Evolutionary conservation across 2,329 filamentous ascomycete genomes (phyloP), one percentile per base, ranked within the genome.

Genomic region (Pezicula rhizophila): DNA sequence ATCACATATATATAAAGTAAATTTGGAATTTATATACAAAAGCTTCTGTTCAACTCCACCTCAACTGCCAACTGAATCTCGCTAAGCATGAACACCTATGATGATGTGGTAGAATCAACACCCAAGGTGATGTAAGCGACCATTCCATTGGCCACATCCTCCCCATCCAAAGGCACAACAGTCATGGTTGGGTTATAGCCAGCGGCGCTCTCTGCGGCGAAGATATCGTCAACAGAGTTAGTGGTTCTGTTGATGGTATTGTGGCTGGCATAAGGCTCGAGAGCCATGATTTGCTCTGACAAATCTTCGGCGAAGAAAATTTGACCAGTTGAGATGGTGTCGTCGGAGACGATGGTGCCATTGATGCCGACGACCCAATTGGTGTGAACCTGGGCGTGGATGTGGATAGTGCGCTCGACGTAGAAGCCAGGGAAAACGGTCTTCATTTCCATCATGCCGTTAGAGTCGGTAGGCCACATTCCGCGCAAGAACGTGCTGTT

Each of bases 301-400:
- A 85, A 72, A 52, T 71, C 68, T 61, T 84, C 76, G 62, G 82
- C 78, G 60, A 82, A 80, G 71, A 80, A 85, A 46, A 82, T 62
- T 61, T 85, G 81, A n/a, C 81, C 80, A 33, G 84, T 73, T 37
- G 57, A 61, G 14, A 75, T 73, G 48, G 77, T 72, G 46, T 66
- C 69, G 33, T 71, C 70, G 51, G 70, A 74, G 37, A 66, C 64
- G 53, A 80, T 74, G 48, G 74, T 75, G 61, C 77, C 58, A 60
- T 73, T 73, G 12, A 55, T 43, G 35, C 60, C 51, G 15, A 65
- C 48, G 0, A 61, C 66, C 12, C 63, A 66, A 53, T 67, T 63
- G 17, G 63, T 58, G 60, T 77, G 73, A 2, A 72, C 70, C 52
- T 75, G 63, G 38, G 75, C 60, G 47, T 77, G 74, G 47, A 74